Evolutionary conservation across 2,329 filamentous ascomycete species (phyloP).

Genomic region (Exophiala bonariae): DNA sequence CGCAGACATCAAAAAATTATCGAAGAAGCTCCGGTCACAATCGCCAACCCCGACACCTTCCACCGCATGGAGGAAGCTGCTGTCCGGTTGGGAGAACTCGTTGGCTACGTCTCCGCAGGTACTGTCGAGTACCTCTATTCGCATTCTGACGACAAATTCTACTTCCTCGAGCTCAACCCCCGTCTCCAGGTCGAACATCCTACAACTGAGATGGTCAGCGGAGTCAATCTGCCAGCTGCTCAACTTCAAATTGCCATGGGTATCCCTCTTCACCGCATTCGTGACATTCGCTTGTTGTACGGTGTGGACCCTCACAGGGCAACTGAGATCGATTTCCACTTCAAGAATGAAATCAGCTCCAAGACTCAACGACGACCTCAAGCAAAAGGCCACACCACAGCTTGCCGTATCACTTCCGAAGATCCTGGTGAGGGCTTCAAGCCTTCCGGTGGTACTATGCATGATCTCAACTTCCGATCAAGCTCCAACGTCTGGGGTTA

Average conservation of each 20-base stretch:
- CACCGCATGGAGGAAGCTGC: conserved; percentile 95
- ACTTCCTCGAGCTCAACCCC: conserved; percentile 97
- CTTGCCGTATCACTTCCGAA: conserved; percentile 98
- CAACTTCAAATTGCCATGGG: conserved; percentile 99
- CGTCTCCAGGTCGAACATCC: conserved; percentile 99
- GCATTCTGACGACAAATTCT: conserved; percentile 96
- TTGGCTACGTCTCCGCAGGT: conserved; percentile 97
- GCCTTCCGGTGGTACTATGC: conserved; percentile 97
- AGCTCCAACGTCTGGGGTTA: conserved; percentile 99
- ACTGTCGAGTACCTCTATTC: conserved; percentile 99
- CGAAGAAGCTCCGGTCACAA: conserved; percentile 96
- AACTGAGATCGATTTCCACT: conserved; percentile 93
- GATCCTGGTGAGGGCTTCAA: conserved; percentile 99
- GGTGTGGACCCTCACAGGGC: conserved; percentile 86
- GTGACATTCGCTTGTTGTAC: conserved; percentile 94
- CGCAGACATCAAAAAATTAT: conserved; percentile 99
- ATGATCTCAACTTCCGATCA: conserved; percentile 97
- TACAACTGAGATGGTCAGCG: conserved; percentile 98
- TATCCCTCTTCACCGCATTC: conserved; percentile 89
- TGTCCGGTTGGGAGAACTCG: conserved; percentile 86
- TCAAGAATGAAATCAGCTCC: conserved; percentile 79
- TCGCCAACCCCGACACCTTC: conserved; percentile 87
- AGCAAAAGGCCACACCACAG: conserved; percentile 95
- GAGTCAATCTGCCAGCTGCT: conserved; percentile 93
- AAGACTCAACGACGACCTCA: conserved; percentile 85